Evolutionary conservation across 805 yeast species (phyloP).

Genomic region (Monosporozyma siamensis): DNA sequence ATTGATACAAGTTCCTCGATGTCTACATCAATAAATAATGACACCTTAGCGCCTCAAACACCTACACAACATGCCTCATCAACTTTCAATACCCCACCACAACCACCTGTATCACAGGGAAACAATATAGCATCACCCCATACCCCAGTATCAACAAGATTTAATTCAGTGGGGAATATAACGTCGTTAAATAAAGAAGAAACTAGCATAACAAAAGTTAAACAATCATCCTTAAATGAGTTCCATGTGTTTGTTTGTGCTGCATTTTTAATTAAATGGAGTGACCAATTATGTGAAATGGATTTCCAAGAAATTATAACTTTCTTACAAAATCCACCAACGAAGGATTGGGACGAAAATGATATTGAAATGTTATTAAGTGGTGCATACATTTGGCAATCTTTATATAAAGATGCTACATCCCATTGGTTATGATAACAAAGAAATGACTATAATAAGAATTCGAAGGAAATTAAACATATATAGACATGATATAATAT

Average conservation of each 20-base stretch:
- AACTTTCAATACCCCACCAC: constrained; percentile 14
- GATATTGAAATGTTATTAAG: constrained; percentile 87
- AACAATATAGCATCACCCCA: constrained; percentile 3
- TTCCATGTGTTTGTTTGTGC: constrained; percentile 97
- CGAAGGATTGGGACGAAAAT: constrained; percentile 73
- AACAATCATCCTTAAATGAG: constrained; percentile 45
- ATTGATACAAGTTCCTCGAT: constrained; percentile 25
- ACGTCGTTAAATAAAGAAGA: constrained; percentile 6
- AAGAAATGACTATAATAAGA: no score
- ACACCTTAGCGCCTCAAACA: constrained; percentile 16
- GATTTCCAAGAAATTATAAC: constrained; percentile 93
- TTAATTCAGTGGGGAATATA: not conserved
- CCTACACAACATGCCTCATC: constrained; percentile 16
- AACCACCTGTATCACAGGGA: not conserved
- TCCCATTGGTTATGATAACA: constrained; percentile 57
- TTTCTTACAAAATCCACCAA: constrained; percentile 85
- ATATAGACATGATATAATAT: no score
- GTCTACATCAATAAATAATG: constrained; percentile 8
- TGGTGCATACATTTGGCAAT: constrained; percentile 96
- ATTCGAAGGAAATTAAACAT: no score
- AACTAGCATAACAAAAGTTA: constrained; percentile 7
- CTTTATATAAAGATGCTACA: constrained; percentile 77
- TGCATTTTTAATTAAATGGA: constrained; percentile 86
- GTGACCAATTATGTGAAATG: constrained; percentile 65
- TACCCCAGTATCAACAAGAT: not conserved